Percentiles rank a stretch among this genome's conserved stretches.
Evolutionary conservation across 169 alveolate genomes (phyloP).

Genomic region (Plasmodium relictum): DNA sequence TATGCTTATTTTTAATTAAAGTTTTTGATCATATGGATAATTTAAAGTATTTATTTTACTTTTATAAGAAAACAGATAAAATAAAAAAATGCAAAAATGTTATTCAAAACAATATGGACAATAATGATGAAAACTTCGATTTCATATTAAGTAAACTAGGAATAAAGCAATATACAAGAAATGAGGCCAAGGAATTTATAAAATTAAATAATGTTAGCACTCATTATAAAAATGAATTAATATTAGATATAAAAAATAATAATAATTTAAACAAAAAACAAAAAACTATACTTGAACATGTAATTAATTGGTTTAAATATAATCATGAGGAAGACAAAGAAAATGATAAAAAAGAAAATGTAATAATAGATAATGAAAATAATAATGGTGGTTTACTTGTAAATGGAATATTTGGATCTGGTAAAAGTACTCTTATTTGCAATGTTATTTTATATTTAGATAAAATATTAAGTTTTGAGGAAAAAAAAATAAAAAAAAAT

Average conservation of each 20-base stretch:
- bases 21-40: constrained; percentile 22
- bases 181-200: neutral
- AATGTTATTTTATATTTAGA: constrained; percentile 20
- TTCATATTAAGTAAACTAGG: constrained; percentile 10
- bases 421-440: constrained; percentile 62
- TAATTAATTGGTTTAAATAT: constrained; percentile 30
- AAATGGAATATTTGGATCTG: constrained; percentile 67
- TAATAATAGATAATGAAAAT: neutral
- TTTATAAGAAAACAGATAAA: constrained; percentile 5
- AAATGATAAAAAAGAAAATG: neutral
- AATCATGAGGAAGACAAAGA: neutral
- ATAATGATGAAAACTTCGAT: neutral
- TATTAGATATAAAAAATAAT: neutral
- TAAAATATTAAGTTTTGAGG: constrained; percentile 30
- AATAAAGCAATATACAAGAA: neutral
- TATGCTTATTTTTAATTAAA: constrained; percentile 37
- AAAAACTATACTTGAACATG: constrained; percentile 13
- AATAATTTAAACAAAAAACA: constrained; percentile 29
- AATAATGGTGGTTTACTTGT: constrained; percentile 27
- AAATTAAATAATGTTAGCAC: constrained; percentile 8
- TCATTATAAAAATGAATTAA: constrained; percentile 3
- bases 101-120: neutral
- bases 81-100: neutral
- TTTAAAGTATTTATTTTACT: constrained; percentile 40
- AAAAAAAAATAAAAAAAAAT: neutral